Conservation (phyloP, 1,284 basidiomycete genomes). For the Ceratobasidium sp. region DNA sequence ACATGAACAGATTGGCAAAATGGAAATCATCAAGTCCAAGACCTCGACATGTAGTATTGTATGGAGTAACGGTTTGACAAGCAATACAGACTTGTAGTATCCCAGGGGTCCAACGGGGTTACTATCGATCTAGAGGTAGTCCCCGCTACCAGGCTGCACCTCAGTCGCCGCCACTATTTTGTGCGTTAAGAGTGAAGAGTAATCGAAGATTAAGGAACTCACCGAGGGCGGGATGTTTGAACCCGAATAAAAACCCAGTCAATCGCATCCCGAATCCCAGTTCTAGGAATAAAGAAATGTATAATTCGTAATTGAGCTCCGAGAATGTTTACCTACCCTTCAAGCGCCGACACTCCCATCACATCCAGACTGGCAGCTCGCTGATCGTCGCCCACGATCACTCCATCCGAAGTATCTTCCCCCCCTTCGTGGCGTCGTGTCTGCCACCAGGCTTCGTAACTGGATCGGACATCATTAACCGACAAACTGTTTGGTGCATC, state of each 20-base stretch:
- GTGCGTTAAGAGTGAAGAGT: not conserved
- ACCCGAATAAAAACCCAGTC: conserved; percentile 94
- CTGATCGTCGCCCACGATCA: conserved; percentile 47
- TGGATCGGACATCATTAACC: conserved; percentile 86
- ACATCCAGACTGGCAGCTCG: conserved; percentile 79
- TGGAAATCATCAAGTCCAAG: conserved; percentile 21
- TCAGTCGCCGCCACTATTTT: conserved; percentile 13
- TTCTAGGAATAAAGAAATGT: conserved; percentile 56
- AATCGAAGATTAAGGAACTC: not conserved
- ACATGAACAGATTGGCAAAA: not conserved
- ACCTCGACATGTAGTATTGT: conserved; percentile 10
- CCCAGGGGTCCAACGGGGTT: not conserved
- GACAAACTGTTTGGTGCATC: conserved; percentile 79
- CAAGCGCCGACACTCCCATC: conserved; percentile 85
- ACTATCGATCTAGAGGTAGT: not conserved
- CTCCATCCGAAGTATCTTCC: conserved; percentile 55
- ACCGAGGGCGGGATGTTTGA: conserved; percentile 77
- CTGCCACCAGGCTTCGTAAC: conserved; percentile 88
- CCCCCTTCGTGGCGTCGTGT: conserved; percentile 50
- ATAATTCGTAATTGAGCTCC: conserved; percentile 1
- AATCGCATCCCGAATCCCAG: conserved; percentile 86
- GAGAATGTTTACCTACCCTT: conserved; percentile 69
- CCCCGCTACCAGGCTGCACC: not conserved
- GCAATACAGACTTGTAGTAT: not conserved
- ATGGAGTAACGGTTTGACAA: not conserved